Base-by-base conservation (phyloP, 208 protist species). In the Trypanosoma scelopori region DNA sequence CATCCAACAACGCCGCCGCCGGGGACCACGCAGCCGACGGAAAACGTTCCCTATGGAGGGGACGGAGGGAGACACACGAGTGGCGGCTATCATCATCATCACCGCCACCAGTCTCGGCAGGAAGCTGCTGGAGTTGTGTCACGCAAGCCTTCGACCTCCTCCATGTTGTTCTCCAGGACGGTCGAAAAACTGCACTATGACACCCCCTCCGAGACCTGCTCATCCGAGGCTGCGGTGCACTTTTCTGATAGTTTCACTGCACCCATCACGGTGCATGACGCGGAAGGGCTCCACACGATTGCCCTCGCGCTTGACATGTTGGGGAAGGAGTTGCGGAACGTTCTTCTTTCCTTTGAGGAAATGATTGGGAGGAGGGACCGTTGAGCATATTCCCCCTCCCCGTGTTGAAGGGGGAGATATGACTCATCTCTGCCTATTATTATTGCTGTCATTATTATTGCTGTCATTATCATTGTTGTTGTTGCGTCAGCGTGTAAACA, bases 291-390 rank as follows among this genome's bases (percentile, higher is more conserved):
- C 27, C 87, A 93, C 48, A 50, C 76, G 23, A 83, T 81, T 25
- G 79, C 87, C 11, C 55, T 89, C 41, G 52, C 83, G 18, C 59
- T 90, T 9, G 76, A 87, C 56, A 87, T 93, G 83, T 78, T 90
- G 32, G 76, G 68, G 9, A 85, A 82, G 52, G 83, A 93, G 67
- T 50, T 89, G 53, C 79, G 78, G 20, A 74, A 74, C n/a, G 69
- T 71, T 1, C 62, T 93, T 25, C 83, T 83, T 61, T 78, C 76
- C 7, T 58, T 90, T 23, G 87, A 93, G 42, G 78, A 90, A 41
- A 88, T 88, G 79, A 48, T 93, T 41, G 78, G 87, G 58, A 74
- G 37, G 42, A 57, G 42, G 18, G 50, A 50, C 11, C 6, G 41
- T 4, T 68, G 52, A 68, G 11, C 23, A 3, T 61, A 18, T 47